Evolutionary conservation across 768 basidiomycete genomes (phyloP).

Genomic region (Psilocybe cyanescens): DNA sequence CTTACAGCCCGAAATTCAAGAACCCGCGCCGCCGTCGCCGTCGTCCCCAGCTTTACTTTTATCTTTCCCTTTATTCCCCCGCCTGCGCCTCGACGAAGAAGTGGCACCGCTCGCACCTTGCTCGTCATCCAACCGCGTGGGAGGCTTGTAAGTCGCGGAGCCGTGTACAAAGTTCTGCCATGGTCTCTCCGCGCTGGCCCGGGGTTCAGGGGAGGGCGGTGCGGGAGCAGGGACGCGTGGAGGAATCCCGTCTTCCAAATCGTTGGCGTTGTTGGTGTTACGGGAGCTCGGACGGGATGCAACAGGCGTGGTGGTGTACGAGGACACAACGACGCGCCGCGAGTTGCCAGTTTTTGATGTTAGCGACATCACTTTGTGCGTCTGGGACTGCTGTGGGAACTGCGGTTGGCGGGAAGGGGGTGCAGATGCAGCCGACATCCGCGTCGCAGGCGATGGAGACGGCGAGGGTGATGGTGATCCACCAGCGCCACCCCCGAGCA

Average conservation of each 20-base stretch:
- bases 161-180: conserved; percentile 43
- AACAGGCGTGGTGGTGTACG: conserved; percentile 44
- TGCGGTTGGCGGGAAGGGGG: conserved; percentile 20
- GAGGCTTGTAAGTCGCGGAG: conserved; percentile 40
- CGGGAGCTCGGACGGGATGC: conserved; percentile 38
- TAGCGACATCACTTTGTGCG: conserved; percentile 65
- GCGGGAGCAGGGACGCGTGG: conserved; percentile 11
- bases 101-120: too few species aligned
- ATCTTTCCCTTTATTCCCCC: too few species aligned
- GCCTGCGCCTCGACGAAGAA: too few species aligned
- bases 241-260: conserved; percentile 33
- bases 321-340: conserved; percentile 55
- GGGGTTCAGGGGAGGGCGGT: background rate
- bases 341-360: conserved; percentile 40
- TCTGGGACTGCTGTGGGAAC: conserved; percentile 29
- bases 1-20: too few species aligned
- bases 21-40: too few species aligned
- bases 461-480: background rate
- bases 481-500: conserved; percentile 34
- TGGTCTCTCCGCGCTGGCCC: conserved; percentile 2
- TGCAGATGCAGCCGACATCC: conserved; percentile 8
- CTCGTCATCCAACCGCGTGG: conserved; percentile 11
- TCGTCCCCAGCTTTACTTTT: too few species aligned
- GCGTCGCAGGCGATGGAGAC: conserved; percentile 11
- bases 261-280: conserved; percentile 26